Base-by-base conservation (phyloP, 1,284 basidiomycete genomes). In the Gomphus bonarii region DNA sequence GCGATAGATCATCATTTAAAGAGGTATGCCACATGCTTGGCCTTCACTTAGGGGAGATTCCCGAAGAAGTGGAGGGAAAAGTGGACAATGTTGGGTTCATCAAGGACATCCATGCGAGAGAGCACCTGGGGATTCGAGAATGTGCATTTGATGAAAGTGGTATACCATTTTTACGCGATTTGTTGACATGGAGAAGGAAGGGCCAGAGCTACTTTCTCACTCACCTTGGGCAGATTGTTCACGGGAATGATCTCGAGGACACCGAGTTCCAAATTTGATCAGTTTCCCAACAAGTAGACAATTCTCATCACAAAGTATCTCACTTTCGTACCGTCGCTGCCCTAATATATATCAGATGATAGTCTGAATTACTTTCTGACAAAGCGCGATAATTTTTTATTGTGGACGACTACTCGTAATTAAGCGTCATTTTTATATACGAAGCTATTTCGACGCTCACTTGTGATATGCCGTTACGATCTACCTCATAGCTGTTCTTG, bases 161-260 rank as follows among this genome's bases (percentile, higher is more conserved):
- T 11, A 30, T 75, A 11, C 57, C 60, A 11, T 64, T 65, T 46
- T 49, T 80, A 54, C 68, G 66, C 57, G 61, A 60, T 16, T 59
- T 78, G 57, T 61, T 71, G 2, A 62, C 63, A 10, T 59, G 71
- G 38, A 65, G 77, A n/a, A 65, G 75, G 59, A 77, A 74, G 54
- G 76, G 75, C 1, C 66, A 69, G 63, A 60, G 65, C 1, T 76
- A 69, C 58, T 47, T 57, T 4, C 52, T 59, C 18, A 75, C 76
- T 0, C 74, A 77, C 57, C 60, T 78, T 59, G 77, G 77, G 5
- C 70, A 69, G 43, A 62, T 79, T 30, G 50, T 79, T 33, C 63
- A 69, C 35, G 71, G 67, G 11, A 64, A 18, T 18, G 20, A 43
- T 18, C 22, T 61, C 14, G 25, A 50, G 25, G 43, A 52, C 3